Percentiles rank a stretch among this genome's conserved stretches.
These are phyloP conservation scores for Themeda triandra DNA, from an alignment of 176 grass and related monocot species.

Conservation along the genomic window DNA sequence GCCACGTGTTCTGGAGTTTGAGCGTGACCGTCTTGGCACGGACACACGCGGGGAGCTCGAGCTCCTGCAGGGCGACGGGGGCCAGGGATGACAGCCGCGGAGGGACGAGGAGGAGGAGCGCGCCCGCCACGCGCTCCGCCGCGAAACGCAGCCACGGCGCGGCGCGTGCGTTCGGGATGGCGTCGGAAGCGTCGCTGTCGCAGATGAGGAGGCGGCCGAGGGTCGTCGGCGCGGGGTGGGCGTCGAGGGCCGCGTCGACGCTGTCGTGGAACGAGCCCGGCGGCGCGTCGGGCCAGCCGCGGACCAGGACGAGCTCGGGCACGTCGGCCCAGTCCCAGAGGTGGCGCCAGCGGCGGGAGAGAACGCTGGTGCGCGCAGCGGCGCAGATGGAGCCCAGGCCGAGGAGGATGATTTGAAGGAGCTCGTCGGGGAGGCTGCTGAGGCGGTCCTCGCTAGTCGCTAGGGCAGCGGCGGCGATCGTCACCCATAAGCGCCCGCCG, in stretches of 20 bases:
- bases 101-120: not conserved
- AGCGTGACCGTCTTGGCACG: not conserved
- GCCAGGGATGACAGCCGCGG: too few species aligned
- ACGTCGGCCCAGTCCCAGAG: not conserved
- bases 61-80: not conserved
- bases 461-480: not conserved
- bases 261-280: not conserved
- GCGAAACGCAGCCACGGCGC: not conserved
- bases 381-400: not conserved
- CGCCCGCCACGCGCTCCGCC: not conserved
- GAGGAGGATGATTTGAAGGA: not conserved
- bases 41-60: not conserved
- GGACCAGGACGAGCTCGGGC: not conserved
- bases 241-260: not conserved
- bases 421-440: not conserved
- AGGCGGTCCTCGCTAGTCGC: not conserved
- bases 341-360: not conserved
- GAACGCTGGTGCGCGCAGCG: not conserved
- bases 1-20: not conserved
- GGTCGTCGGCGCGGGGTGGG: not conserved
- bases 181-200: not conserved
- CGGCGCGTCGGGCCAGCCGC: not conserved
- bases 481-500: too few species aligned
- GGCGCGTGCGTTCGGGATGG: not conserved
- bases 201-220: not conserved